A percentile compares a stretch with the other conserved stretches of the same genome.
These are phyloP conservation scores for Cutaneotrichosporon daszewskae DNA, from an alignment of 1,284 basidiomycete genomes.

Conservation along the genomic window DNA sequence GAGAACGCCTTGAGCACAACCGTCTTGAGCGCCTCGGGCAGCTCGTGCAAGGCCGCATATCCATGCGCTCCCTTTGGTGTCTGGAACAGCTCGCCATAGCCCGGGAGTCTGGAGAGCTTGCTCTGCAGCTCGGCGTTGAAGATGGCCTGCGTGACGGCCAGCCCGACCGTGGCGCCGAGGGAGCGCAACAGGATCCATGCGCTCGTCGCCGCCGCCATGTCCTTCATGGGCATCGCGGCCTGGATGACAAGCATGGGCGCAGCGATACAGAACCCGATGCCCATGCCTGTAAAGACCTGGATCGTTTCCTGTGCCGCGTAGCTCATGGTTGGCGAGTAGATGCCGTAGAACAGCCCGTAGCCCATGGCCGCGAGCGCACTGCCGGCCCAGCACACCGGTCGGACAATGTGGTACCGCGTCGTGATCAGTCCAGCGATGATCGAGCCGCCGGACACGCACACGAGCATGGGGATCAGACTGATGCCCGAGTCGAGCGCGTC, in stretches of 20 bases:
- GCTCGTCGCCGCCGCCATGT: constrained; percentile 41
- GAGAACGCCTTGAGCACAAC: constrained; percentile 34
- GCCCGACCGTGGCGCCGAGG: constrained; percentile 30
- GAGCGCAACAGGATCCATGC: constrained; percentile 32
- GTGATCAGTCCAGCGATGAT: constrained; percentile 35
- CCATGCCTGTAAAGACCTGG: constrained; percentile 22
- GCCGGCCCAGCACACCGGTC: constrained; percentile 39
- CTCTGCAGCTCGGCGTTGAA: constrained; percentile 33
- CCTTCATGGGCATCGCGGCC: constrained; percentile 42
- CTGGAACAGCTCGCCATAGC: constrained; percentile 32
- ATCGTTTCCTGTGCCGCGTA: constrained; percentile 23
- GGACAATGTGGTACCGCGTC: constrained; percentile 27
- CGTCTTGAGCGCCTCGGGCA: constrained; percentile 26
- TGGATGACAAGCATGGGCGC: constrained; percentile 34
- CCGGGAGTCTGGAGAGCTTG: constrained; percentile 24
- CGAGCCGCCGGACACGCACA: constrained; percentile 15
- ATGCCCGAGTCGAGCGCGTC: constrained; percentile 22
- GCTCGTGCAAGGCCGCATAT: constrained; percentile 29
- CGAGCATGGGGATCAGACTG: constrained; percentile 25
- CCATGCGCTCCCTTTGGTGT: constrained; percentile 27
- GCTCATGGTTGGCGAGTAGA: constrained; percentile 19
- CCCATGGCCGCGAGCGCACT: constrained; percentile 27
- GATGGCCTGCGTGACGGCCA: constrained; percentile 30
- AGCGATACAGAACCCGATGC: constrained; percentile 26
- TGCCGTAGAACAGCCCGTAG: constrained; percentile 26